phyloP scores from a whole-genome alignment of 805 yeast species.

The Kluyveromyces starmeri region DNA sequence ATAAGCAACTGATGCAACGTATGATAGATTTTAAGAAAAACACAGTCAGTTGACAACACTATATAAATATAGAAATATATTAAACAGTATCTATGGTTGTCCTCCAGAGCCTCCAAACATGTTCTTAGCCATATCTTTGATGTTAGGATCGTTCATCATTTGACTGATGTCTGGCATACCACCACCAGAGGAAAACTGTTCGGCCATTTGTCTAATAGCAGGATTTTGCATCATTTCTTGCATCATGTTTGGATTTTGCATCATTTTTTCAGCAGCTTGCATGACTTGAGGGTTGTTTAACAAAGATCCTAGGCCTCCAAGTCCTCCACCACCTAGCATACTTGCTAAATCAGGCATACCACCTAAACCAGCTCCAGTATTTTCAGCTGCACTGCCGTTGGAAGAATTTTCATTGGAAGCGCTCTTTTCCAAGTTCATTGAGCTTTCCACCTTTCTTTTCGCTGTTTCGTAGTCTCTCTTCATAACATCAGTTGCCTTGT shows the following conservation, averaged over 20 bases:
- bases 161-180: constrained; percentile 55
- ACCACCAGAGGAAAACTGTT: constrained; percentile 60
- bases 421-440: constrained; percentile 39
- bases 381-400: constrained; percentile 20
- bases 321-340: constrained; percentile 57
- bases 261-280: constrained; percentile 81
- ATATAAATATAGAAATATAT: background rate
- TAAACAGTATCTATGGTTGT: constrained; percentile 7
- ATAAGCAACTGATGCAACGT: background rate
- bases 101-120: constrained; percentile 48
- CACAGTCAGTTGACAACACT: background rate
- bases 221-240: constrained; percentile 72
- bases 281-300: constrained; percentile 87
- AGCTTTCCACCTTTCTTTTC: constrained; percentile 75
- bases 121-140: constrained; percentile 60
- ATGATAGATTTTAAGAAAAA: background rate
- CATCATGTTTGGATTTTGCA: constrained; percentile 78
- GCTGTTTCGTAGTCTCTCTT: constrained; percentile 90
- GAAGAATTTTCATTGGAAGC: constrained; percentile 16
- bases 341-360: constrained; percentile 75
- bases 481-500: constrained; percentile 79
- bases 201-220: constrained; percentile 74
- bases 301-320: constrained; percentile 61
- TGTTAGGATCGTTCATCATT: constrained; percentile 73
- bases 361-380: constrained; percentile 23